These are phyloP conservation scores for Halophytophthora polymorphica DNA, from an alignment of 352 stramenopile species.

Conservation along the genomic window DNA sequence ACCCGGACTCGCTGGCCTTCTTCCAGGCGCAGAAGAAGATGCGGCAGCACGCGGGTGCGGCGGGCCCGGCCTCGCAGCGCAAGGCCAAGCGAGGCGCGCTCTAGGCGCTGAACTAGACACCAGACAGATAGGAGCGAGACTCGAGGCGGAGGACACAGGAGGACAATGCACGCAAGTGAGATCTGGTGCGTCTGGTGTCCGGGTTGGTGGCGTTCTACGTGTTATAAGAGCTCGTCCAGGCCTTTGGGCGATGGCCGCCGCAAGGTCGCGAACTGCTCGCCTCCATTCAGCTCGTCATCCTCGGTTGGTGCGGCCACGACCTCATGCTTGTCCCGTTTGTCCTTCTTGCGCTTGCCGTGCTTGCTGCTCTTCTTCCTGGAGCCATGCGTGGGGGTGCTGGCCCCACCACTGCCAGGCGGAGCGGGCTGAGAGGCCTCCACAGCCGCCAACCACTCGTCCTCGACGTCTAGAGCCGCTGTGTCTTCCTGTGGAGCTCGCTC, in stretches of 20 bases:
- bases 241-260: constrained; percentile 8
- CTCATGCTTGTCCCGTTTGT: constrained; percentile 32
- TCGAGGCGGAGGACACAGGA: too few relatives aligned
- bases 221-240: too few relatives aligned
- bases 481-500: constrained; percentile 32
- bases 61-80: constrained; percentile 20
- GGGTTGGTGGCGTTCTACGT: too few relatives aligned
- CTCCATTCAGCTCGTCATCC: constrained; percentile 1
- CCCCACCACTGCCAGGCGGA: not conserved
- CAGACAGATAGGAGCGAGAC: too few relatives aligned
- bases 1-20: constrained; percentile 90
- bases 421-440: constrained; percentile 8
- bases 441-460: constrained; percentile 16
- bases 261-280: constrained; percentile 20
- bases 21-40: constrained; percentile 91
- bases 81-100: constrained; percentile 21
- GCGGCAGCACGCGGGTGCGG: constrained; percentile 37
- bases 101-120: not conserved
- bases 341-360: constrained; percentile 58
- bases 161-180: too few relatives aligned
- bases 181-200: too few relatives aligned
- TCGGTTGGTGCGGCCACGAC: constrained; percentile 5
- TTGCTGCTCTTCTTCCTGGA: constrained; percentile 44
- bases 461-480: not conserved
- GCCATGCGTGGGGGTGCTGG: constrained; percentile 5